Conservation (phyloP, 2,329 filamentous ascomycete genomes). For the Penicillium sp. region DNA sequence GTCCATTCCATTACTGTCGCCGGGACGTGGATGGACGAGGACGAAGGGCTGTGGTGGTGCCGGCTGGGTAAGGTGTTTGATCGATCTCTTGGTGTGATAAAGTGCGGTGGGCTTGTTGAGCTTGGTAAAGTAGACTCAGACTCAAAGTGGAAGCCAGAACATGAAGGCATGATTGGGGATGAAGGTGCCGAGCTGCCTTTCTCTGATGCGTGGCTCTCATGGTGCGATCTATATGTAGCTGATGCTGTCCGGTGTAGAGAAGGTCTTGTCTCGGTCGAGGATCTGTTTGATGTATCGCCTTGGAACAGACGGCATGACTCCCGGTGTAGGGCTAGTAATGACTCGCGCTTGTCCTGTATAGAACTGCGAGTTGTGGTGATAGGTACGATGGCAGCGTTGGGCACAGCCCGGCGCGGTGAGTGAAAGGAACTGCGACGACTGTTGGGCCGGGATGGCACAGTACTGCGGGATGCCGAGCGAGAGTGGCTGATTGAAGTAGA, state of each 20-base stretch:
- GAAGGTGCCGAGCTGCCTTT: slow-evolving; percentile 14
- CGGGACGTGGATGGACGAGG: slow-evolving; percentile 22
- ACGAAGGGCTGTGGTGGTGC: slow-evolving; percentile 18
- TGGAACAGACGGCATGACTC: slow-evolving; percentile 38
- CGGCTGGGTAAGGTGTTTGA: slow-evolving; percentile 14
- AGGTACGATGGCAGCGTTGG: slow-evolving; percentile 21
- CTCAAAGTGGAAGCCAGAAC: slow-evolving; percentile 12
- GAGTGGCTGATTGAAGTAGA: slow-evolving; percentile 24
- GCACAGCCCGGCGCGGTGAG: slow-evolving; percentile 24
- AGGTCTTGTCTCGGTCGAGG: slow-evolving; percentile 1
- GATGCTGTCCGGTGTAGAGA: slow-evolving; percentile 8
- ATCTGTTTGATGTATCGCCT: slow-evolving; percentile 9
- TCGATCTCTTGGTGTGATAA: slow-evolving; percentile 8
- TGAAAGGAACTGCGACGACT: slow-evolving; percentile 25
- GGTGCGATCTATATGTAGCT: slow-evolving; percentile 5
- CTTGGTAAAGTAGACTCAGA: slow-evolving; percentile 1
- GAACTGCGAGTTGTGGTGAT: slow-evolving; percentile 16
- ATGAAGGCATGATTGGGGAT: slow-evolving; percentile 14
- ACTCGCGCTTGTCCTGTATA: slow-evolving; percentile 25
- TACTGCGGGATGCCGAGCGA: slow-evolving; percentile 31
- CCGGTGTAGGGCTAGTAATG: slow-evolving; percentile 33
- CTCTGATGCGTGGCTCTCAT: slow-evolving; percentile 11
- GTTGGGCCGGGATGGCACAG: slow-evolving; percentile 22
- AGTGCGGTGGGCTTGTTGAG: slow-evolving; percentile 1
- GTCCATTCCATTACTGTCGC: slow-evolving; percentile 43